Base-by-base conservation (phyloP, 2,329 filamentous ascomycete genomes). In the Diaporthe sp. region DNA sequence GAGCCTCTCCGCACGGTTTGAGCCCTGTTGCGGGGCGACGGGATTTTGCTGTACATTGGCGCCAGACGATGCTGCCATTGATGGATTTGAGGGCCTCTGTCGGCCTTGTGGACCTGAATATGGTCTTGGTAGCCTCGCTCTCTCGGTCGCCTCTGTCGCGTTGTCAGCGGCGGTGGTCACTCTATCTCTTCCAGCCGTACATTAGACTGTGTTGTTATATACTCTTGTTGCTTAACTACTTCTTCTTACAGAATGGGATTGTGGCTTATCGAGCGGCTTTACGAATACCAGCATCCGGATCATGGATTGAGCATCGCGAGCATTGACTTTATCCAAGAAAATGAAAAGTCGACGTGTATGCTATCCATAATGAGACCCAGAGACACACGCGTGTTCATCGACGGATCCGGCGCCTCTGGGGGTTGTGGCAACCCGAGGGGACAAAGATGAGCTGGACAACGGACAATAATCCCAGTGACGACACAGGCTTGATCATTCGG, bases 381-480 rank as follows among this genome's bases (percentile, higher is more conserved):
- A 22, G 49, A 31, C 65, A 51, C 20, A 10, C 8, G 7, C 25
- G 28, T 7, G n/a, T 22, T 31, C 65, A 15, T 39, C 9, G 65
- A 70, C 65, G 65, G 49, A 70, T 70, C 65, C 65, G 65, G 65
- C 47, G 65, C 13, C 34, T 22, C 13, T 10, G 20, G 20, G 12
- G 31, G 39, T 68, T 39, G 65, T 55, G 34, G n/a, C 49, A 28
- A 42, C 15, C 2, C 1, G 13, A 20, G 13, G 9, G 34, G 22
- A 70, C 65, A 70, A 70, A 70, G 65, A 28, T 53, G 47, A 5
- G 8, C 3, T 68, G 31, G 63, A 37, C 13, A 68, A 51, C n/a
- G 47, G 37, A 17, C 31, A 28, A 42, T 39, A 20, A 1, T 9
- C 22, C 49, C 42, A 34, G 5, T n/a, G 8, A 53, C 8, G 4